These are phyloP conservation scores for Dendrostoma leiphaemia DNA, from an alignment of 2,329 filamentous ascomycete genomes.

Conservation along the genomic window DNA sequence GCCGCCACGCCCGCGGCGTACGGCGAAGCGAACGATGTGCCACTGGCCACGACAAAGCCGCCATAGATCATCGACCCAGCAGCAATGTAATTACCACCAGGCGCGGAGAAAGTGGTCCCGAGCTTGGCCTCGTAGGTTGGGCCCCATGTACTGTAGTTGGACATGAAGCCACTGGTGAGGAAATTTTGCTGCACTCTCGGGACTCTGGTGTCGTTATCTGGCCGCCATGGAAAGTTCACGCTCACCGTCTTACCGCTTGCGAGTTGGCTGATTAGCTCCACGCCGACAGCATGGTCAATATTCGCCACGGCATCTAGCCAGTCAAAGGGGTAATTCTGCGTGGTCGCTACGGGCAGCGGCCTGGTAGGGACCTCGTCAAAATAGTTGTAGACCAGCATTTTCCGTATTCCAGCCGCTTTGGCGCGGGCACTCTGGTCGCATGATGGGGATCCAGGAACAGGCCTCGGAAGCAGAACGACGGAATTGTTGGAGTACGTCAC, in stretches of 20 bases:
- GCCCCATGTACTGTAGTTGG: constrained; percentile 8
- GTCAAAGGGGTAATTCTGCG: constrained; percentile 6
- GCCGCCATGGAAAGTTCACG: constrained; percentile 6
- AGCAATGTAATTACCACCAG: neutral
- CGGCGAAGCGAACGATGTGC: constrained; percentile 7
- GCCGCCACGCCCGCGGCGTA: constrained; percentile 1
- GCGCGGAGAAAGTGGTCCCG: neutral
- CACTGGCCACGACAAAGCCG: neutral
- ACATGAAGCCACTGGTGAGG: constrained; percentile 4
- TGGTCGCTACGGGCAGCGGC: constrained; percentile 2
- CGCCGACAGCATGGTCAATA: constrained; percentile 3
- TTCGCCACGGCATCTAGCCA: constrained; percentile 10
- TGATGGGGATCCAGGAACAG: neutral
- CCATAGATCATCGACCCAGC: constrained; percentile 3
- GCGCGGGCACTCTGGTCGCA: constrained; percentile 2
- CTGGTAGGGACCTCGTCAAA: constrained; percentile 6
- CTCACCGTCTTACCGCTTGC: constrained; percentile 1
- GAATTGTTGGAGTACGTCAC: neutral
- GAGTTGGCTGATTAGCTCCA: neutral
- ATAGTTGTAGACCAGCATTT: constrained; percentile 3
- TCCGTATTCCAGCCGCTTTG: constrained; percentile 7
- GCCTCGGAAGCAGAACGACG: constrained; percentile 8
- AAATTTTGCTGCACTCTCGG: constrained; percentile 6
- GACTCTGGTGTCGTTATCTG: constrained; percentile 1
- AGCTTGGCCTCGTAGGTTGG: constrained; percentile 8